Base-by-base conservation (phyloP, 106 monocot species). In the Hemerocallis citrina region DNA sequence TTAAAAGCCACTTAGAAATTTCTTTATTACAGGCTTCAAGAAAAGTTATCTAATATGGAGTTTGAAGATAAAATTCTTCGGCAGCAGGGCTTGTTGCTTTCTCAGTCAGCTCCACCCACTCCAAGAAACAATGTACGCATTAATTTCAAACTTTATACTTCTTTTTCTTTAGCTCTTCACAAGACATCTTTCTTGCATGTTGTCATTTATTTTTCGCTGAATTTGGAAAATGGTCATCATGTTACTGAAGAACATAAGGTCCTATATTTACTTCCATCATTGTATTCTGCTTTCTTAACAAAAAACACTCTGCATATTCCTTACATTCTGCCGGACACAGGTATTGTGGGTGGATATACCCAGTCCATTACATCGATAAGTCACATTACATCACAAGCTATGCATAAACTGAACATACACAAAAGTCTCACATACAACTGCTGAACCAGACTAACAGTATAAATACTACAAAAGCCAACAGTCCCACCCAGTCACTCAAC, bases 11-110 rank as follows among this genome's bases (percentile, higher is more conserved):
- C 30, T 46, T 48, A 63, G 12, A 13, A 1, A 32, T 49, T 55
- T 58, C 35, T 4, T 69, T 24, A 47, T 47, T 13, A 49, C 75
- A 96, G 96, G 29, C 78, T 96, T 59, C 78, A 81, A 73, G 87
- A 79, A 45, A 96, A 96, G 51, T 55, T 96, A 25, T 75, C 79
- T 35, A 84, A 72, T 35, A 70, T 87, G 76, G 87, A 90, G 79
- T 77, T 83, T 55, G 96, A 96, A 71, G 84, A 87, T 57, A 86
- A 91, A 66, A 74, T 91, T 77, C 86, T 96, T 40, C 78, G 90
- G n/a, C 86, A 91, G 44, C 81, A 84, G 56, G 65, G 87, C 28
- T 67, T 88, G 63, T 72, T 77, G 52, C 86, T 70, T 47, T 41
- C 68, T 68, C 39, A 74, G 49, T 49, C 62, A 38, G 43, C 52